Evolutionary conservation across 495 filamentous ascomycete genomes (phyloP).

Genomic region (Hypoxylon intermedium): DNA sequence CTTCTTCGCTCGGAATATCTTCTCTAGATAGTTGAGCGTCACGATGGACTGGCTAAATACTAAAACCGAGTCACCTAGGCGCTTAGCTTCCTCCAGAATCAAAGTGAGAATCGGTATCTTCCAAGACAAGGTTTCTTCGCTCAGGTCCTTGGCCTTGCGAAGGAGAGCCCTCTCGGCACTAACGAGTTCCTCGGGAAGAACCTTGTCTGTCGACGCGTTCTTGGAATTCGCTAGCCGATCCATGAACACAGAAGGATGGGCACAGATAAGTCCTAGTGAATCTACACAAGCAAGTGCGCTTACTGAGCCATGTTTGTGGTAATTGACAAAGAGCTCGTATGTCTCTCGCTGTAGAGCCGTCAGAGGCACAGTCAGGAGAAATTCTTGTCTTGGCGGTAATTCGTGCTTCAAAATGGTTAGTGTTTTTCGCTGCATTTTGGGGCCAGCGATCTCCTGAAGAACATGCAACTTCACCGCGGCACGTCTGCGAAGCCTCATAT

Average conservation of each 20-base stretch:
- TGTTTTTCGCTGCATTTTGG: conserved; percentile 80
- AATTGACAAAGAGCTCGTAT: conserved; percentile 67
- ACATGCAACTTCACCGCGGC: conserved; percentile 71
- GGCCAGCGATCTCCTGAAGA: conserved; percentile 72
- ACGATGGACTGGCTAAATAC: conserved; percentile 78
- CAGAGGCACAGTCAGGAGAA: conserved; percentile 75
- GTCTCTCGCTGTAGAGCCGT: conserved; percentile 68
- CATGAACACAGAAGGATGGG: conserved; percentile 73
- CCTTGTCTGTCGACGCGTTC: conserved; percentile 22
- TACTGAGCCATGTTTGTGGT: conserved; percentile 43
- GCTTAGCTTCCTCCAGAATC: conserved; percentile 69
- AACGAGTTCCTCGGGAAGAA: conserved; percentile 44
- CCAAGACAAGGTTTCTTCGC: conserved; percentile 58
- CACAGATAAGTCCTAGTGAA: conserved; percentile 71
- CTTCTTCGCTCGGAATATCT: conserved; percentile 53
- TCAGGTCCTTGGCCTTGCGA: conserved; percentile 35
- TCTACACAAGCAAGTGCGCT: conserved; percentile 57
- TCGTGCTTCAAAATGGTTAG: conserved; percentile 68
- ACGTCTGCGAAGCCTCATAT: conserved; percentile 57
- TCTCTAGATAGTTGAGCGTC: conserved; percentile 73
- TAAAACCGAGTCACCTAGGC: conserved; percentile 72
- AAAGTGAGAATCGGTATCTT: conserved; percentile 69
- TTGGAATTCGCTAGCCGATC: conserved; percentile 53
- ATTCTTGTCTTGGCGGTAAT: conserved; percentile 79
- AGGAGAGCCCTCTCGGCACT: conserved; percentile 41